These are phyloP conservation scores for Pelargonium myrrhifolium DNA, from an alignment of 441 rosid species.

Conservation along the genomic window DNA sequence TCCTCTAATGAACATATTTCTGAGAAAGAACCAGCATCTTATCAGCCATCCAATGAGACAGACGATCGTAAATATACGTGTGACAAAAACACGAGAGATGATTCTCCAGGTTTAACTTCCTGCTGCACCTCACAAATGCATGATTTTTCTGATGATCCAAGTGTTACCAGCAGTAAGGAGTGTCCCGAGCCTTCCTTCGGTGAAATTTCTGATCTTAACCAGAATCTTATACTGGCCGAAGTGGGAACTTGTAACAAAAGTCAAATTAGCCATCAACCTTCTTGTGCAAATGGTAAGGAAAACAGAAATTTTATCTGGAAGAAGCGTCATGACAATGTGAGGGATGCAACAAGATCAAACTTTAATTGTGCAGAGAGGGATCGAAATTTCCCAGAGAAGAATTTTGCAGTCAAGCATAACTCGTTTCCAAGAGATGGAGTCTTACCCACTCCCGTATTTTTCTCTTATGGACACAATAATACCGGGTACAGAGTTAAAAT, in stretches of 20 bases:
- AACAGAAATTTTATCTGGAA: background rate
- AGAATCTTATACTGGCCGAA: background rate
- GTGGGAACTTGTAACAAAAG: background rate
- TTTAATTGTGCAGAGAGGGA: background rate
- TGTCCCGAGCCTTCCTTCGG: background rate
- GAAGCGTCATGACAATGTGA: conserved; percentile 7
- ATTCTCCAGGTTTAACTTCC: conserved; percentile 6
- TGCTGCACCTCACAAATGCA: background rate
- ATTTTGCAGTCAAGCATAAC: conserved; percentile 4
- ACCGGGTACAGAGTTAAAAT: background rate
- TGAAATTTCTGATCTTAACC: background rate
- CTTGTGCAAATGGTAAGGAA: conserved; percentile 3
- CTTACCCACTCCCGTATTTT: conserved; percentile 2
- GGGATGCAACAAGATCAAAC: conserved; percentile 6
- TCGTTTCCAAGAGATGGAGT: background rate
- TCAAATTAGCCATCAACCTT: background rate
- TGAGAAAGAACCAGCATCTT: background rate
- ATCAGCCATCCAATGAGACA: background rate
- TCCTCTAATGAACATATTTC: background rate
- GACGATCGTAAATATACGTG: background rate
- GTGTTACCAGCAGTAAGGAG: background rate
- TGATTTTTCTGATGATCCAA: background rate
- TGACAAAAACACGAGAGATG: background rate
- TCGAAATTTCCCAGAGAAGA: conserved; percentile 1
- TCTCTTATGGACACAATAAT: background rate